phyloP scores from a whole-genome alignment of 225 moss, liverwort and hornwort species.

The Anthoceros angustus region DNA sequence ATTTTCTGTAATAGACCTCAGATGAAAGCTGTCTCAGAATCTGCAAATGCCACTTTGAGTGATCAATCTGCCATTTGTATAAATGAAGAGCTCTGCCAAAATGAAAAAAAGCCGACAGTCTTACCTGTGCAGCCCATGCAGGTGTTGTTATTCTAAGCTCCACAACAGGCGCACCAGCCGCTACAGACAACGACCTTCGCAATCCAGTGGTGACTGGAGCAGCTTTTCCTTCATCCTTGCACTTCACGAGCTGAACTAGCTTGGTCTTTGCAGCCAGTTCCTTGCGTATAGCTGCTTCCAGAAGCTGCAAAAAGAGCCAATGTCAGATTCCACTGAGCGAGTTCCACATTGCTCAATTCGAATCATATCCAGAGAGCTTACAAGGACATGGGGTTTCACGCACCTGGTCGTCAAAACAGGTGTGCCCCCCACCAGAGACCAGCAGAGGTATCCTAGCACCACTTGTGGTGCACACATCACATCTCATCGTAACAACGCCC shows the following conservation, averaged over 20 bases:
- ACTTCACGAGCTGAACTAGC: conserved; percentile 51
- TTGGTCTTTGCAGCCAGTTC: conserved; percentile 60
- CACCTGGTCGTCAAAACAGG: conserved; percentile 97
- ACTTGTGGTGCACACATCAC: conserved; percentile 86
- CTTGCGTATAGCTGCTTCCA: conserved; percentile 75
- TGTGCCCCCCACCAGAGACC: conserved; percentile 93
- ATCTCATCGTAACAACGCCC: conserved; percentile 98
- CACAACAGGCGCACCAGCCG: conserved; percentile 68
- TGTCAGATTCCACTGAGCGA: background rate
- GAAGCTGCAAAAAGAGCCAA: conserved; percentile 30
- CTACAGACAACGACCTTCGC: conserved; percentile 67
- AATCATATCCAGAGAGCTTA: background rate
- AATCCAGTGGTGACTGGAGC: conserved; percentile 41
- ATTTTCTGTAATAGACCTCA: conserved; percentile 63
- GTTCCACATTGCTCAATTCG: background rate
- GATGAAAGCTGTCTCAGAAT: conserved; percentile 80
- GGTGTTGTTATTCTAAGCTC: conserved; percentile 81
- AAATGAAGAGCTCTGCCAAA: background rate
- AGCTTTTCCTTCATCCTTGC: conserved; percentile 49
- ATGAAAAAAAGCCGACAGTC: conserved; percentile 1
- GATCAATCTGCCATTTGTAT: background rate
- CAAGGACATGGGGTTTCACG: conserved; percentile 4
- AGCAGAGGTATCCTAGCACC: conserved; percentile 77
- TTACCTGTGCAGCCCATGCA: conserved; percentile 88
- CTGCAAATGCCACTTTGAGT: conserved; percentile 18